phyloP scores from a whole-genome alignment of 805 yeast species.

The Wickerhamiella siamensis region DNA sequence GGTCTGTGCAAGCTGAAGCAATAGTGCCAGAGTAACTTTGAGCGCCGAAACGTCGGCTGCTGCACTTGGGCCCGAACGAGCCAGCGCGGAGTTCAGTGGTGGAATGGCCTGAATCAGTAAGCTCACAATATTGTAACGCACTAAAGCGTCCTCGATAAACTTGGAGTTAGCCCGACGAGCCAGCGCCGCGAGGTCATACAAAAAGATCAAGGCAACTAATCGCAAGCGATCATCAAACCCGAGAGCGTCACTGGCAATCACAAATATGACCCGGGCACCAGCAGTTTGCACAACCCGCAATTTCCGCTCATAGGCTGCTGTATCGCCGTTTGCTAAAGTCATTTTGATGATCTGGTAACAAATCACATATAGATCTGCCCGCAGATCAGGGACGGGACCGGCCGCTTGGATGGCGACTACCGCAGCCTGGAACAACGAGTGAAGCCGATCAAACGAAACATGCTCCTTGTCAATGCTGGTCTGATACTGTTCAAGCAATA shows the following conservation, averaged over 20 bases:
- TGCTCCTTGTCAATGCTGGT: conserved; percentile 21
- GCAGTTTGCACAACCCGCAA: conserved; percentile 40
- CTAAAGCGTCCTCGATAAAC: conserved; percentile 45
- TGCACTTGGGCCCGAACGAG: conserved; percentile 14
- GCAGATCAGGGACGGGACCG: conserved; percentile 45
- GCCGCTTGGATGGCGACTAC: conserved; percentile 61
- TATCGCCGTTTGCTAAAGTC: conserved; percentile 22
- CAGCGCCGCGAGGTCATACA: conserved; percentile 51
- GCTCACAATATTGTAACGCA: conserved; percentile 50
- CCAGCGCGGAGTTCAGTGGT: conserved; percentile 23
- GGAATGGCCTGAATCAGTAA: conserved; percentile 53
- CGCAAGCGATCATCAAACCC: conserved; percentile 49
- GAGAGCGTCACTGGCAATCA: conserved; percentile 63
- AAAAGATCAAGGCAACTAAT: conserved; percentile 57
- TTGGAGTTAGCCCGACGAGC: conserved; percentile 37
- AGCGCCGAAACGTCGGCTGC: conserved; percentile 35
- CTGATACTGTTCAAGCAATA: conserved; percentile 50
- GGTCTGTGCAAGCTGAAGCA: conserved; percentile 62
- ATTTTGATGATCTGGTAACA: conserved; percentile 50
- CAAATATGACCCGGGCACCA: conserved; percentile 48
- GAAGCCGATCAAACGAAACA: conserved; percentile 33
- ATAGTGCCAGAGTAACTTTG: conserved; percentile 52
- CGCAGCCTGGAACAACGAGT: conserved; percentile 59
- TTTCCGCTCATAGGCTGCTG: conserved; percentile 29
- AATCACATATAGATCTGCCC: conserved; percentile 69